Evolutionary conservation across 257 asterid genomes (phyloP).

Genomic region (Salvia rosmarinus): DNA sequence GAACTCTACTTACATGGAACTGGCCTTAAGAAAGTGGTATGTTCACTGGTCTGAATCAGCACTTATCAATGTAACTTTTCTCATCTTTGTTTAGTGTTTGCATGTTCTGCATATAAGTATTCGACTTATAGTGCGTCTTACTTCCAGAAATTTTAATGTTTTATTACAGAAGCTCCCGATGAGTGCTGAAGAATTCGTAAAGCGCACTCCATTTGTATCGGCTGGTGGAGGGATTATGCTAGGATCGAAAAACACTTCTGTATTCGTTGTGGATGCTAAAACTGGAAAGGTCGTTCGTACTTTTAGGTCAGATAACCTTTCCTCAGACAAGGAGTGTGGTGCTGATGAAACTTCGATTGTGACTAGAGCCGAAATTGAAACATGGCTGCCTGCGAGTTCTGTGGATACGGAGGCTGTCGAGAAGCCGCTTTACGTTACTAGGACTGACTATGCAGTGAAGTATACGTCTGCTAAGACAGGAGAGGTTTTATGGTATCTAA

Average conservation of each 20-base stretch:
- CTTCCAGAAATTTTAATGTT: conserved; percentile 13
- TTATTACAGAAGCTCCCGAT: conserved; percentile 59
- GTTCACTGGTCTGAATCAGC: conserved; percentile 24
- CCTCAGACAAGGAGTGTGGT: conserved; percentile 42
- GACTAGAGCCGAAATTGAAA: conserved; percentile 47
- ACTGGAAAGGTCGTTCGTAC: conserved; percentile 68
- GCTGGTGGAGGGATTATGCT: conserved; percentile 73
- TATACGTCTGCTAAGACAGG: conserved; percentile 68
- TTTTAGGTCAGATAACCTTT: conserved; percentile 58
- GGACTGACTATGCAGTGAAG: conserved; percentile 76
- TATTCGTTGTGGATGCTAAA: conserved; percentile 70
- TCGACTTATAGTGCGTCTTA: conserved; percentile 18
- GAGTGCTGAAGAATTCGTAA: conserved; percentile 69
- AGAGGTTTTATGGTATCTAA: conserved; percentile 74
- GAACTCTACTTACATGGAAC: conserved; percentile 64
- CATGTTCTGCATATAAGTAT: conserved; percentile 5
- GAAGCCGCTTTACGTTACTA: conserved; percentile 70
- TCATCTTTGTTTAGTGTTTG: not conserved
- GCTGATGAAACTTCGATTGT: conserved; percentile 53
- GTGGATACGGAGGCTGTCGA: conserved; percentile 42
- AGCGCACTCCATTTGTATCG: conserved; percentile 65
- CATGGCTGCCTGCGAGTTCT: conserved; percentile 53
- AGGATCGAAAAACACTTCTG: conserved; percentile 80
- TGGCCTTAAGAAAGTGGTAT: conserved; percentile 67
- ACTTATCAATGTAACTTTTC: conserved; percentile 4